Base-by-base conservation (phyloP, 371 early-diverging fungal species). In the Rhizopus microsporus region DNA sequence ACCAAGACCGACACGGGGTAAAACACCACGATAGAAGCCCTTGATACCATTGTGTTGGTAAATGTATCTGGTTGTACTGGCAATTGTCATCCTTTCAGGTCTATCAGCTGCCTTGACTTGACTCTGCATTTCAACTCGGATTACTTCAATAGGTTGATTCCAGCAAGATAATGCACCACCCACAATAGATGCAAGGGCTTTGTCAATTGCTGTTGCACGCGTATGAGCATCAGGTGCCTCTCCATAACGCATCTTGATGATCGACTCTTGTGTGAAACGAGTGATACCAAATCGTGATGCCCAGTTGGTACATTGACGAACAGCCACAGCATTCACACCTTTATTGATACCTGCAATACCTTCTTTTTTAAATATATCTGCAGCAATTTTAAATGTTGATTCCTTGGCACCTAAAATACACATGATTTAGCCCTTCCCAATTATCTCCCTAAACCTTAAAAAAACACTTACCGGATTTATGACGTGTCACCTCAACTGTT, bases 61-160 rank as follows among this genome's bases (percentile, higher is more conserved):
- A 68, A 98, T 96, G 79, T 89, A 96, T 68, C 88, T 84, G 32
- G 93, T 92, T 17, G 92, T 86, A 32, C 81, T 80, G 30, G 71
- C 80, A 53, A 97, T 91, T 39, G 89, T 88, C 88, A 95, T 80
- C 53, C 95, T 94, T 56, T 89, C 87, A 4, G 96, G 96, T 39
- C 96, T 86, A 48, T 88, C 93, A 10, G 63, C 85, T 2, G 84
- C 75, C 76, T 95, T 90, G 48, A 91, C 81, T 72, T 94, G 95
- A 52, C 85, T 85, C 76, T 97, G 96, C 96, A 97, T 96, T 67
- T 97, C 97, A 9, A 97, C 92, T 34, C 97, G 91, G 50, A 97
- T 96, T 35, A 97, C 97, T 68, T 96, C 97, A 59, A 96, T 92
- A 15, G 97, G 97, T 77, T 96, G 97, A 71, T 95, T 95, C 96